These are phyloP conservation scores for Thyridium curvatum DNA, from an alignment of 2,329 filamentous ascomycete species.

Conservation along the genomic window DNA sequence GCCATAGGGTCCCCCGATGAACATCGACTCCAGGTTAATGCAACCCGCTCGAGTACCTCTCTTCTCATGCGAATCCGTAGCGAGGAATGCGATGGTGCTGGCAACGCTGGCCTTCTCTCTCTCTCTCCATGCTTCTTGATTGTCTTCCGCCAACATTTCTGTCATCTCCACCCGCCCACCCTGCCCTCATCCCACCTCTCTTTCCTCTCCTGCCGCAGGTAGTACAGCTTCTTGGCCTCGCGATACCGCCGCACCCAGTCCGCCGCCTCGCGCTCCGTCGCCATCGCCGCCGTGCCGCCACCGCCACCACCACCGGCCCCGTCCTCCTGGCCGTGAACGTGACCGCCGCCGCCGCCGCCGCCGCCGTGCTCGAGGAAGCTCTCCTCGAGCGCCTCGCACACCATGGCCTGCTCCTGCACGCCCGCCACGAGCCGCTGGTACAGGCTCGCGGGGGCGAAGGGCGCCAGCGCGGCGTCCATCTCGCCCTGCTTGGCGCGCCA, in stretches of 20 bases:
- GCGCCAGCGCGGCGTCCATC: slow-evolving; percentile 77
- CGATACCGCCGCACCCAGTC: slow-evolving; percentile 82
- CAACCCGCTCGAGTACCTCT: too few species aligned
- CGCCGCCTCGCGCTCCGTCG: slow-evolving; percentile 72
- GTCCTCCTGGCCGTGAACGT: slow-evolving; percentile 41
- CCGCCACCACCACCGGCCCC: slow-evolving; percentile 29
- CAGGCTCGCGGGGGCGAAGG: slow-evolving; percentile 79
- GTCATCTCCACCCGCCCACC: slow-evolving; percentile 89
- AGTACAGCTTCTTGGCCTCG: slow-evolving; percentile 72
- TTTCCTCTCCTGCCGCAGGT: slow-evolving; percentile 78
- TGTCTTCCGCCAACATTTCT: not conserved
- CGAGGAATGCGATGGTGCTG: too few species aligned
- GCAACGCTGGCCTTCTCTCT: too few species aligned
- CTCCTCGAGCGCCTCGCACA: slow-evolving; percentile 82
- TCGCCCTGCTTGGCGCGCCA: slow-evolving; percentile 85
- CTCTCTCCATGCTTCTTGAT: too few species aligned
- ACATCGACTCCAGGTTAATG: too few species aligned
- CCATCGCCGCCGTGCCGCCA: slow-evolving; percentile 54
- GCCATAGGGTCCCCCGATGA: too few species aligned
- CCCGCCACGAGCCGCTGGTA: slow-evolving; percentile 75
- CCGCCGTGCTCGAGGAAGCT: slow-evolving; percentile 63
- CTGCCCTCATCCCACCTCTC: slow-evolving; percentile 93
- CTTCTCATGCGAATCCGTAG: too few species aligned
- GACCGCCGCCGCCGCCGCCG: slow-evolving; percentile 53
- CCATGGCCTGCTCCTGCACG: slow-evolving; percentile 73